Percentiles rank a stretch among this genome's conserved stretches.
Evolutionary conservation across 2,329 filamentous ascomycete genomes (phyloP).

Genomic region (Venturia carpophila): DNA sequence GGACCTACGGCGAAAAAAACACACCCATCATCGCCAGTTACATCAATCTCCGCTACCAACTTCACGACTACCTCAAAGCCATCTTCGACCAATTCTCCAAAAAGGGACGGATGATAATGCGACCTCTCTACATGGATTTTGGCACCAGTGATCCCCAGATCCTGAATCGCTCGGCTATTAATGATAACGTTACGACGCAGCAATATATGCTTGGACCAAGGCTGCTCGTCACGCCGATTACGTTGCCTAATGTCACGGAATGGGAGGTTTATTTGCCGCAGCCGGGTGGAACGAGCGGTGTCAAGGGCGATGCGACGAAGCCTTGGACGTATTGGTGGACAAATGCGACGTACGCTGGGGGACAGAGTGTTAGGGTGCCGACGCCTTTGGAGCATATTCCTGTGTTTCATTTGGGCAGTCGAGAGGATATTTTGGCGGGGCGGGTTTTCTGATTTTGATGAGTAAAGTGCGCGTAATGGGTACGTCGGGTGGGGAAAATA

Average conservation of each 20-base stretch:
- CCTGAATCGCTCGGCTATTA: constrained; percentile 23
- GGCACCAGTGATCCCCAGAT: constrained; percentile 26
- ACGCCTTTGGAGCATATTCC: constrained; percentile 28
- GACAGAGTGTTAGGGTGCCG: constrained; percentile 27
- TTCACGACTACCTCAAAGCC: constrained; percentile 26
- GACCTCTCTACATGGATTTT: constrained; percentile 35
- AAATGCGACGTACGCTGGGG: constrained; percentile 33
- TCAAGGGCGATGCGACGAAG: constrained; percentile 22
- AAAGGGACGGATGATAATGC: constrained; percentile 32
- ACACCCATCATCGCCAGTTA: constrained; percentile 26
- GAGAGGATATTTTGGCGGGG: constrained; percentile 24
- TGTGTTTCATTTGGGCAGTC: constrained; percentile 25
- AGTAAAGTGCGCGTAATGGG: no score
- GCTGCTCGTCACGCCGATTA: constrained; percentile 32
- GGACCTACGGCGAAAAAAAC: constrained; percentile 26
- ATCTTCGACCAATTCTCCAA: constrained; percentile 30
- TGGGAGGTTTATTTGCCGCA: constrained; percentile 33
- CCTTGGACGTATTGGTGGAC: constrained; percentile 38
- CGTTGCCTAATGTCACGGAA: constrained; percentile 30
- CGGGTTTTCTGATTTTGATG: constrained; percentile 22
- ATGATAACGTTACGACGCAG: constrained; percentile 32
- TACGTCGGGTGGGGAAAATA: no score
- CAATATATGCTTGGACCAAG: constrained; percentile 35
- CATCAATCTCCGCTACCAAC: constrained; percentile 27
- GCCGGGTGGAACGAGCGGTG: constrained; percentile 17